Percentiles rank a stretch among this genome's conserved stretches.
These are phyloP conservation scores for Diversispora epigaea DNA, from an alignment of 192 early-diverging fungal genomes.

Conservation along the genomic window DNA sequence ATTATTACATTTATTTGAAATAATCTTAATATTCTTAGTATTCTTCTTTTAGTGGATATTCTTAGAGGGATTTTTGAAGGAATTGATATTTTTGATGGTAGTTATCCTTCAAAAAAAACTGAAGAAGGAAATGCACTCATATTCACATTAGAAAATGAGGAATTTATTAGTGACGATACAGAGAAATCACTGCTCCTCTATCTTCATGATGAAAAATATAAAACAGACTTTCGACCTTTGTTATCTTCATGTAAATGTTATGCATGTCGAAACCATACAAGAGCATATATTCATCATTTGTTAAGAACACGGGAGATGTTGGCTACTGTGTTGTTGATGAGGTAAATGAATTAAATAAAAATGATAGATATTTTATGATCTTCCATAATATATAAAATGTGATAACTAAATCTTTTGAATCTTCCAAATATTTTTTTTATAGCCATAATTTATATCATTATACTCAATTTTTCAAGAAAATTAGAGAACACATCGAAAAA, in stretches of 20 bases:
- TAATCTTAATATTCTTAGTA: neutral
- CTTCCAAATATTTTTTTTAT: neutral
- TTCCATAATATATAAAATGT: neutral
- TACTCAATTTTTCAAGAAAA: slow-evolving; percentile 3
- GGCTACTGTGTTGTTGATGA: slow-evolving; percentile 70
- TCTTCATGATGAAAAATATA: slow-evolving; percentile 57
- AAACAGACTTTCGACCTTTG: slow-evolving; percentile 60
- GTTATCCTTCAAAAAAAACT: slow-evolving; percentile 63
- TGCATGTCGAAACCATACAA: slow-evolving; percentile 64
- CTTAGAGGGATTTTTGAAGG: slow-evolving; percentile 53
- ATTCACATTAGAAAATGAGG: slow-evolving; percentile 46
- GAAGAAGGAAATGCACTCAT: slow-evolving; percentile 66
- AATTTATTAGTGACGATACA: neutral
- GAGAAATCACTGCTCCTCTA: slow-evolving; percentile 38
- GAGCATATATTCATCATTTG: slow-evolving; percentile 75
- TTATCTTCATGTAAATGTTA: slow-evolving; percentile 64
- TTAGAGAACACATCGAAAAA: slow-evolving; percentile 8
- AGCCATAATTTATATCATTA: slow-evolving; percentile 28
- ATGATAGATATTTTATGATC: neutral
- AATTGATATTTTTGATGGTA: slow-evolving; percentile 72
- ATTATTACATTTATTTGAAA: neutral
- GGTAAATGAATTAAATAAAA: slow-evolving; percentile 37
- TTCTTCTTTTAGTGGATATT: slow-evolving; percentile 44
- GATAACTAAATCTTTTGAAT: neutral
- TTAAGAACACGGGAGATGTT: slow-evolving; percentile 76